Evolutionary conservation across 2,329 filamentous ascomycete species (phyloP), one percentile per base, ranked within the genome.

Genomic region (Diaporthe sp.): DNA sequence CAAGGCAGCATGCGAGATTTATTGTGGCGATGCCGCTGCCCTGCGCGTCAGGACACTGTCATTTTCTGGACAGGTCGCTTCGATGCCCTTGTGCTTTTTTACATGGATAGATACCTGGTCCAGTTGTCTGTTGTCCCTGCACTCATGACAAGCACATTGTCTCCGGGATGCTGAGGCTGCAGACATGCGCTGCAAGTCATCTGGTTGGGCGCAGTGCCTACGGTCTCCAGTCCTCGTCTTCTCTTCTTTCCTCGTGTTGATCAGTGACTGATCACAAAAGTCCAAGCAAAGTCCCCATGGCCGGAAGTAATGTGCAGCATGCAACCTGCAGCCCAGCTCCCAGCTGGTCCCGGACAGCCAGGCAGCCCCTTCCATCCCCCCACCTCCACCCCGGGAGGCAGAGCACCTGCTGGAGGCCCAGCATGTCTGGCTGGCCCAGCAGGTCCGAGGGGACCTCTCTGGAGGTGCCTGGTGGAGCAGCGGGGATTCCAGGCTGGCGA

Each of bases 251-350:
- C 22, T 68, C 46, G 17, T 53, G 46, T 28, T 53, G 65, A 39
- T 53, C 65, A 22, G 46, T 70, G 65, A 70, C 65, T 70, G 65
- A 51, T 70, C 65, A 70, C n/a, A 70, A 55, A 70, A 70, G n/a
- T 5, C 15, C 65, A 39, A 34, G 46, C 42, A 53, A 22, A 68
- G 46, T n/a, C 61, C 61, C 17, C 61, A 49, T 67, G 61, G 61
- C 61, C 61, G 61, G 42, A 67, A 46, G 28, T 53, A 46, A 37
- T 25, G 46, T 68, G 65, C 65, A 68, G 65, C 49, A 49, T 70
- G 46, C 60, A 65, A n/a, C 22, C 39, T 65, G 60, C 65, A 70
- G 65, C 65, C 65, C 49, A 55, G 49, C 65, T 51, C 28, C 61
- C 60, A 67, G 46, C 31, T 53, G 61, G 42, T 65, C 62, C 31